phyloP scores from a whole-genome alignment of 2,329 filamentous ascomycete species.

The Juglanconis oblonga region DNA sequence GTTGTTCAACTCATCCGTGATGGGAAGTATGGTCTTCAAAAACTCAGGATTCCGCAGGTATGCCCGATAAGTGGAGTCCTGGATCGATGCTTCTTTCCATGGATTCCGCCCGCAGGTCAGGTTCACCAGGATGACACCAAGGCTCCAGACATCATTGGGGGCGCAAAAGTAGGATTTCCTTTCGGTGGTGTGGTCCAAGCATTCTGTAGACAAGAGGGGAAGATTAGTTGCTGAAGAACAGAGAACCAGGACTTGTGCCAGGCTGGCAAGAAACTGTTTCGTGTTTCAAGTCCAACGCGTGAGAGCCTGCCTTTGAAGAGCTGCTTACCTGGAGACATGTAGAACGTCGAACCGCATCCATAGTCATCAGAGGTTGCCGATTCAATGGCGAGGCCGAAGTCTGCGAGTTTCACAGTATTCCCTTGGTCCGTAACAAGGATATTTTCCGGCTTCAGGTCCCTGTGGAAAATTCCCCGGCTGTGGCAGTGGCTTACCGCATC shows the following conservation, averaged over 20 bases:
- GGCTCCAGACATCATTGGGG: conserved; percentile 95
- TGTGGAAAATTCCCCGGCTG: conserved; percentile 87
- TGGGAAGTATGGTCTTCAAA: conserved; percentile 84
- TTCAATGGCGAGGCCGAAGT: conserved; percentile 92
- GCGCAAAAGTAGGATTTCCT: conserved; percentile 83
- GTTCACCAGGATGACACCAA: conserved; percentile 98
- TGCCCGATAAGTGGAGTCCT: conserved; percentile 93
- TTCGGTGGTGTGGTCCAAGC: conserved; percentile 72
- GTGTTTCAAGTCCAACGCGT: neutral
- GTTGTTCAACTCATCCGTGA: conserved; percentile 84
- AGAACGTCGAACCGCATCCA: conserved; percentile 96
- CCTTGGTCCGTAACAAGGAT: conserved; percentile 88
- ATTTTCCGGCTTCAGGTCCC: conserved; percentile 98
- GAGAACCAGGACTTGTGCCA: neutral
- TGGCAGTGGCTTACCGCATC: conserved; percentile 97
- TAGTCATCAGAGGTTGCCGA: conserved; percentile 86
- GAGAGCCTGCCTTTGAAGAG: conserved; percentile 19
- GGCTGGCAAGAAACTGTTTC: conserved; percentile 22
- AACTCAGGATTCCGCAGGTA: conserved; percentile 84
- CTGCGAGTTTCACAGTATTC: conserved; percentile 88
- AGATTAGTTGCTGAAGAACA: conserved; percentile 26
- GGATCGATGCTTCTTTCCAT: conserved; percentile 92
- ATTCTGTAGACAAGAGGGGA: conserved; percentile 61
- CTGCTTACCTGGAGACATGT: conserved; percentile 94
- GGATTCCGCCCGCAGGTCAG: conserved; percentile 96